These are phyloP conservation scores for Malus fusca DNA, from an alignment of 306 rosid species.

Conservation along the genomic window DNA sequence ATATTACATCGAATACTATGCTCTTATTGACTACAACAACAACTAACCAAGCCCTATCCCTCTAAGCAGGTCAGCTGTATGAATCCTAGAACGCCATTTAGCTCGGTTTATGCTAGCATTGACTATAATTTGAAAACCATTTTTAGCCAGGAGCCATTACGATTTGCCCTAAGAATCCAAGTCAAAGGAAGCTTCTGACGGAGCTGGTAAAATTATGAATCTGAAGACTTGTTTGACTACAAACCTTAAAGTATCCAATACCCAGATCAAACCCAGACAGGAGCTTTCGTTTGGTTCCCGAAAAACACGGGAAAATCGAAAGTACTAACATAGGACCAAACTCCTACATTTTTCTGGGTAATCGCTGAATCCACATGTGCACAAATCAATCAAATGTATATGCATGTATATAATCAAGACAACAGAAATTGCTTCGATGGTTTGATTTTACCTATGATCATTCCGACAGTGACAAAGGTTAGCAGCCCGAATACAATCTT, in stretches of 20 bases:
- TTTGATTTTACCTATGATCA: constrained; percentile 64
- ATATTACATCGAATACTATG: not conserved
- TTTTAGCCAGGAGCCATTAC: not conserved
- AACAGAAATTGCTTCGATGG: not conserved
- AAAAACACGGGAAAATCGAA: not conserved
- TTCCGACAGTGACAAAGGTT: constrained; percentile 87
- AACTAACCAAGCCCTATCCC: too few relatives aligned
- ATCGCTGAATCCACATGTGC: not conserved
- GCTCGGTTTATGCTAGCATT: not conserved
- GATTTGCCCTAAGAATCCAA: not conserved
- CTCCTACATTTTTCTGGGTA: not conserved
- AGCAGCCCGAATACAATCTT: constrained; percentile 77
- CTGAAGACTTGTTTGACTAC: not conserved
- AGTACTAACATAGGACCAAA: not conserved
- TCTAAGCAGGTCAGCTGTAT: too few relatives aligned
- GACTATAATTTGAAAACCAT: not conserved
- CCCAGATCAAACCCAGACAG: not conserved
- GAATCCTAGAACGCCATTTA: too few relatives aligned
- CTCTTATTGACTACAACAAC: not conserved
- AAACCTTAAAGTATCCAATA: not conserved
- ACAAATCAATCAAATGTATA: not conserved
- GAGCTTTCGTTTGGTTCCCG: not conserved
- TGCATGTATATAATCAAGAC: not conserved
- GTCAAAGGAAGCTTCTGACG: not conserved
- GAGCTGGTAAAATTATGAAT: not conserved